Evolutionary conservation across 2,329 filamentous ascomycete species (phyloP).

Genomic region (Blastomyces parvus): DNA sequence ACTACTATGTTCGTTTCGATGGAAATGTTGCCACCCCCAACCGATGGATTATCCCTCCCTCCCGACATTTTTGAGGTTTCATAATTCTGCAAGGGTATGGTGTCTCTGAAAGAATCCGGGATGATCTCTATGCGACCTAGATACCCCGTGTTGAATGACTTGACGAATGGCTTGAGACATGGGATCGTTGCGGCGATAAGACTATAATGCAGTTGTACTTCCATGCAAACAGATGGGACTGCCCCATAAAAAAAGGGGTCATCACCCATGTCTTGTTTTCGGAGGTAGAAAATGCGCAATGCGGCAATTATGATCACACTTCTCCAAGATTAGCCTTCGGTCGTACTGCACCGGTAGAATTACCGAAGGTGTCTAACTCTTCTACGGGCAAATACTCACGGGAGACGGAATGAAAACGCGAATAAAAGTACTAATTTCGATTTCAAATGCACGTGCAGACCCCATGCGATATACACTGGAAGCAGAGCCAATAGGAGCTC

Average conservation of each 20-base stretch:
- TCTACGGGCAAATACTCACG: constrained; percentile 11
- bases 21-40: background rate
- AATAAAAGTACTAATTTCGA: constrained; percentile 15
- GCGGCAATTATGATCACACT: constrained; percentile 14
- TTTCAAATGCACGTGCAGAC: constrained; percentile 13
- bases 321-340: background rate
- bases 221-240: constrained; percentile 13
- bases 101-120: background rate
- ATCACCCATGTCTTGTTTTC: constrained; percentile 6
- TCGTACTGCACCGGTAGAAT: background rate
- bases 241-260: constrained; percentile 15
- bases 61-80: background rate
- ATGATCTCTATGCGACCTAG: constrained; percentile 8
- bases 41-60: background rate
- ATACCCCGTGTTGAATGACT: constrained; percentile 16
- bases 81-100: background rate
- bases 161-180: constrained; percentile 16
- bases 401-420: constrained; percentile 17
- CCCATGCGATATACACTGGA: constrained; percentile 15
- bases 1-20: background rate
- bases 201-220: constrained; percentile 14
- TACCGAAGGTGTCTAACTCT: background rate
- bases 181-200: constrained; percentile 17
- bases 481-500: constrained; percentile 13
- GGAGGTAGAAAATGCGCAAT: constrained; percentile 13